phyloP scores from a whole-genome alignment of 1,284 basidiomycete species.

The Anthracocystis panici-leucophaei region DNA sequence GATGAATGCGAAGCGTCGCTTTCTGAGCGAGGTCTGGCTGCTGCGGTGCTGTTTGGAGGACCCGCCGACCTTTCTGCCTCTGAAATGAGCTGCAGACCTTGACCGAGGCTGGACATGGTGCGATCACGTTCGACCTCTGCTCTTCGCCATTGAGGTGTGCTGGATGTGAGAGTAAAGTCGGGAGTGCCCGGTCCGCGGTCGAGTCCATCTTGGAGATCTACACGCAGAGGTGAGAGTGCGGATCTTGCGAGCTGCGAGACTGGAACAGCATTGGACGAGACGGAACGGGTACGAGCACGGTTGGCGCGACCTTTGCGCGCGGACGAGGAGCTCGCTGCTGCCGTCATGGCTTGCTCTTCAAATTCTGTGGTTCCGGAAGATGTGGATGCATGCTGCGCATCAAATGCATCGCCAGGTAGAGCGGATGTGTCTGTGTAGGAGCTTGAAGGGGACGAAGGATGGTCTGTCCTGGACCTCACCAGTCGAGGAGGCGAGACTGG shows the following conservation, averaged over 20 bases:
- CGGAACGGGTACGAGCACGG: constrained; percentile 41
- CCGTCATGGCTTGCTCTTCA: constrained; percentile 11
- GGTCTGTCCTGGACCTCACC: constrained; percentile 26
- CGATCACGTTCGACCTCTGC: constrained; percentile 35
- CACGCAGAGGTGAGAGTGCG: constrained; percentile 21
- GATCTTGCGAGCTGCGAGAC: constrained; percentile 31
- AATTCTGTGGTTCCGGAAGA: neutral
- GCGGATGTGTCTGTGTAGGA: neutral
- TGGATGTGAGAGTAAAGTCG: constrained; percentile 46
- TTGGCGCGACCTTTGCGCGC: constrained; percentile 29
- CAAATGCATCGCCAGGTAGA: neutral
- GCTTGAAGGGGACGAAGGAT: constrained; percentile 9
- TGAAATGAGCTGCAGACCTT: constrained; percentile 45
- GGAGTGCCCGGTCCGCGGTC: constrained; percentile 55
- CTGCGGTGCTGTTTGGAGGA: constrained; percentile 11
- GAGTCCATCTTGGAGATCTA: constrained; percentile 17
- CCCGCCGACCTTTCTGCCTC: constrained; percentile 27
- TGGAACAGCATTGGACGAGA: constrained; percentile 43
- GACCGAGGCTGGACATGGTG: constrained; percentile 47
- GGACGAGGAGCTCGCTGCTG: constrained; percentile 29
- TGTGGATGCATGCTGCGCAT: neutral
- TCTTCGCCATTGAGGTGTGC: constrained; percentile 38
- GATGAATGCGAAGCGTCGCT: constrained; percentile 31
- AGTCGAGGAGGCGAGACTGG: constrained; percentile 33
- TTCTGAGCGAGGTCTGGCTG: constrained; percentile 27